Evolutionary conservation across 164 flowering plant species (phyloP), one percentile per base, ranked within the genome.

Genomic region (Pachysandra terminalis): DNA sequence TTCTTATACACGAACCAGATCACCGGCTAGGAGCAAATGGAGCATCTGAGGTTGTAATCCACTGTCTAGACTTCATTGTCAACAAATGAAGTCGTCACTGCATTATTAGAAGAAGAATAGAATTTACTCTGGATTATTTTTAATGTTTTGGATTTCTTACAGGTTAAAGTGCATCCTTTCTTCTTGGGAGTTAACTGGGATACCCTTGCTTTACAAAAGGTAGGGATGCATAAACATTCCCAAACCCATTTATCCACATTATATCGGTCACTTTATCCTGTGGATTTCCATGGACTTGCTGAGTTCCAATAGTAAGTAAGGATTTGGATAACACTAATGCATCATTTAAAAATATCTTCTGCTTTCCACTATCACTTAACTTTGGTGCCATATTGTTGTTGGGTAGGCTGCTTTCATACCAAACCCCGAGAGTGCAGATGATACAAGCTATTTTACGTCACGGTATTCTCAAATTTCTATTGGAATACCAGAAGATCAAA

Each of bases 171-270:
- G 63, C 91, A 89, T 77, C 76, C 82, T 23, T 89, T 89, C 58
- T 89, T 89, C 69, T 61, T 64, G 54, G 94, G 90, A 77, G 79
- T 86, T 62, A 84, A 87, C 68, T 89, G 94, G 94, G 88, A 87
- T 68, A 89, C 80, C 64, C 88, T 89, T 69, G 84, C 90, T 24
- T 67, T 81, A 68, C 88, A 85, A 52, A 87, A 89, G 90, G 94
- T 89, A 70, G 48, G 71, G 19, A 64, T 59, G 28, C 48, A 54
- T 63, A 7, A 32, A 32, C 37, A 3, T 32, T 3, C 37, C 37
- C 37, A 3, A 32, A 32, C 7, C 7, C 7, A n/a, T 32, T 32
- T 32, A 32, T 32, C 7, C 7, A 3, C 37, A 3, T 32, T 32
- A 7, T 32, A 32, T 32, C 37, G 7, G 3, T 45, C 10, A 10